Percentiles rank a stretch among this genome's conserved stretches.
Conservation (phyloP, 805 yeast genomes). For the Wickerhamomyces sydowiorum region DNA sequence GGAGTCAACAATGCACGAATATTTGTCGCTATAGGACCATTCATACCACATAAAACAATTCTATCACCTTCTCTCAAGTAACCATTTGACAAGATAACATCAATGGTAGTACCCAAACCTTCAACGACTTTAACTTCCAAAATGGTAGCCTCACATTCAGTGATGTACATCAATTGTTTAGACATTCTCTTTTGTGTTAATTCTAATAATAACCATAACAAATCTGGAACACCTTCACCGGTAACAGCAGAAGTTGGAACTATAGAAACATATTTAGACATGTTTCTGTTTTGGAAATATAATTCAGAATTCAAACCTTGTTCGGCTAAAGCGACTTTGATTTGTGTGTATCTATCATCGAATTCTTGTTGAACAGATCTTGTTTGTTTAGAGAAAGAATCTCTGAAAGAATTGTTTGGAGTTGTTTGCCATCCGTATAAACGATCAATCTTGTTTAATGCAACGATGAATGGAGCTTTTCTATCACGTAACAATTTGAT, state of each 20-base stretch:
- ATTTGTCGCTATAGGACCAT: conserved; percentile 96
- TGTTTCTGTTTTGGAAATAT: conserved; percentile 90
- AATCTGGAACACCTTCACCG: conserved; percentile 99
- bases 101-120: conserved; percentile 98
- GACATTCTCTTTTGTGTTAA: conserved; percentile 98
- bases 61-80: conserved; percentile 91
- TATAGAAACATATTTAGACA: conserved; percentile 89
- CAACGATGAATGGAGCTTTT: conserved; percentile 97
- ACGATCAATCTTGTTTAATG: conserved; percentile 96
- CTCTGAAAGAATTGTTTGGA: conserved; percentile 95
- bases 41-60: conserved; percentile 93
- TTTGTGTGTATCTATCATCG: conserved; percentile 76
- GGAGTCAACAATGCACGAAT: conserved; percentile 96
- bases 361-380: conserved; percentile 89
- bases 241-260: conserved; percentile 99
- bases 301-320: conserved; percentile 98
- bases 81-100: conserved; percentile 97
- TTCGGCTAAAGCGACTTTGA: conserved; percentile 89
- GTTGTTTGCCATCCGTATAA: conserved; percentile 87
- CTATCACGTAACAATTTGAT: conserved; percentile 88
- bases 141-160: conserved; percentile 92
- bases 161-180: conserved; percentile 92
- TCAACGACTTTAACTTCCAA: conserved; percentile 97
- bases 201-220: conserved; percentile 90
- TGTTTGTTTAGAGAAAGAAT: conserved; percentile 77